phyloP scores from a whole-genome alignment of 1,139 yeast genomes.

The Yamadazyma sp. region DNA sequence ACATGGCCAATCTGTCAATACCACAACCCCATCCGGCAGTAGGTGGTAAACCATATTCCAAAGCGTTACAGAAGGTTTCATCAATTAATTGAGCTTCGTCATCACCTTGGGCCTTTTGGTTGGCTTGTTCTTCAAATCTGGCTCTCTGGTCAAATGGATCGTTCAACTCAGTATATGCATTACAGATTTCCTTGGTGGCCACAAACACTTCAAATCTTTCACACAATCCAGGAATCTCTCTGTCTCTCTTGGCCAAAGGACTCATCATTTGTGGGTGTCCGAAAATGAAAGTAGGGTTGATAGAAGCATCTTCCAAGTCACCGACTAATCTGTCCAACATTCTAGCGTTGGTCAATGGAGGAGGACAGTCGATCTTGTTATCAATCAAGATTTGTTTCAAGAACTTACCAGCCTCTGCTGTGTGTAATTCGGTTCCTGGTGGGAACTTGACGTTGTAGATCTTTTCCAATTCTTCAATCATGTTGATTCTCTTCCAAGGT shows the following conservation, averaged over 20 bases:
- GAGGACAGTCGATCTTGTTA: constrained; percentile 86
- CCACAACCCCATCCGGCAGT: constrained; percentile 99
- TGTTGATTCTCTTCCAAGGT: constrained; percentile 98
- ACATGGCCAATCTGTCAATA: constrained; percentile 97
- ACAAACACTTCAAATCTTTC: constrained; percentile 98
- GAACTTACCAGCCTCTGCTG: constrained; percentile 90
- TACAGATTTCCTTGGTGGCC: constrained; percentile 97
- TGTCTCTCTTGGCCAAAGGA: constrained; percentile 95
- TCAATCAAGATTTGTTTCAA: constrained; percentile 76
- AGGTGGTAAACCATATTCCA: constrained; percentile 98
- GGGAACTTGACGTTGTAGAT: constrained; percentile 88
- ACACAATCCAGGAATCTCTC: constrained; percentile 90
- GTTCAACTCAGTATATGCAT: constrained; percentile 97
- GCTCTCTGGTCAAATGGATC: constrained; percentile 98
- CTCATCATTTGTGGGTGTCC: constrained; percentile 99
- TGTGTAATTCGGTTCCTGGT: constrained; percentile 90
- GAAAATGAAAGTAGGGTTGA: constrained; percentile 95
- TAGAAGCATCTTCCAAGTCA: constrained; percentile 86
- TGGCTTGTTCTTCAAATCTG: constrained; percentile 98
- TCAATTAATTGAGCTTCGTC: constrained; percentile 97
- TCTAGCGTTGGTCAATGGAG: constrained; percentile 97
- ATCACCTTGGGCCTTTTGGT: constrained; percentile 98
- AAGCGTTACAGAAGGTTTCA: constrained; percentile 95
- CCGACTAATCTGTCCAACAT: constrained; percentile 98
- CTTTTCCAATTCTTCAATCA: constrained; percentile 95